A percentile compares a stretch with the other conserved stretches of the same genome.
phyloP scores from a whole-genome alignment of 176 grass and related monocot species.

The Oryza punctata region DNA sequence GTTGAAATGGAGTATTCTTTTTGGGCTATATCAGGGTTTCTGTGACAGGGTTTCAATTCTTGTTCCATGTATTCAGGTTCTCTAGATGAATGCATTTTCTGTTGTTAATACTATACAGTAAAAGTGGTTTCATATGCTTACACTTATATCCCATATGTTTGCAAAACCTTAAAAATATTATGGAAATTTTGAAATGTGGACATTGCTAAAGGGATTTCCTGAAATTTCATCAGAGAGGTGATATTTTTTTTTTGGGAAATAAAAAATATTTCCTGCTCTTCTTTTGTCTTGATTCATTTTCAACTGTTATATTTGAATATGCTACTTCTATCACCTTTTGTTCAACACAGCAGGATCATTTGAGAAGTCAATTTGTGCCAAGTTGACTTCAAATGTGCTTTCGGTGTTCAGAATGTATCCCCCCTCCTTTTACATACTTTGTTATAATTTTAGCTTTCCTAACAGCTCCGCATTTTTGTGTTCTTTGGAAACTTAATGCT shows the following conservation, averaged over 20 bases:
- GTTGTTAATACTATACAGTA: neutral
- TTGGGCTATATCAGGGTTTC: neutral
- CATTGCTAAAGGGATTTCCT: neutral
- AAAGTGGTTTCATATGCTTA: neutral
- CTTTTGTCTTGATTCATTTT: neutral
- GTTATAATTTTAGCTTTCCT: neutral
- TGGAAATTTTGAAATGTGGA: neutral
- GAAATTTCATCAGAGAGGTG: neutral
- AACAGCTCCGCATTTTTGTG: neutral
- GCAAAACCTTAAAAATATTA: neutral
- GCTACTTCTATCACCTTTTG: neutral
- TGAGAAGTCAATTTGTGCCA: neutral
- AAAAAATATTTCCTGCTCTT: neutral
- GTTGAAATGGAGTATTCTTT: neutral
- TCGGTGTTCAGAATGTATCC: neutral
- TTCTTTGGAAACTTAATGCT: constrained; percentile 10
- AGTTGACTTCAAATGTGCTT: neutral
- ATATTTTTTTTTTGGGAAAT: neutral
- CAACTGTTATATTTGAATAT: neutral
- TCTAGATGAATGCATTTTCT: neutral
- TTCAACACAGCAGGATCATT: neutral
- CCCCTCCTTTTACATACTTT: neutral
- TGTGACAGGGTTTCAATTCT: neutral
- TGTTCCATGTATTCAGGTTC: neutral
- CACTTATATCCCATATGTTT: neutral